Evolutionary conservation across 208 protist species (phyloP), one percentile per base, ranked within the genome.

Genomic region (Trypanosoma grayi): DNA sequence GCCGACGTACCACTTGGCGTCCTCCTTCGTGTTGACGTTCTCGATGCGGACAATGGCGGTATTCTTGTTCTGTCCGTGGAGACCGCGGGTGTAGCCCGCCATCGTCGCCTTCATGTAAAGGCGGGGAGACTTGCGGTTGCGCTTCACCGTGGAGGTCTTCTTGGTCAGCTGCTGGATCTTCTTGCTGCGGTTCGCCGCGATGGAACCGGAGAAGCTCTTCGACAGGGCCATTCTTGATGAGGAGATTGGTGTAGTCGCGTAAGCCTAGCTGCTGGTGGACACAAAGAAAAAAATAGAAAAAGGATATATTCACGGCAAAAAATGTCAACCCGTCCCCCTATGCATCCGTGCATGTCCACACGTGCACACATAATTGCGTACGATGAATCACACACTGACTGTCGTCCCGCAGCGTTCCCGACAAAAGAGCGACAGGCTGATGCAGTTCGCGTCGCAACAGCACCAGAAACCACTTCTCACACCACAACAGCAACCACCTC

Each of bases 1-100:
- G 64, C 98, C 98, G n/a, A 98, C 71, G 83, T 99, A 99, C 87
- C 95, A 99, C 36, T 75, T 55, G 60, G 98, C 86, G 41, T 98
- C 98, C 51, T 98, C 82, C 65, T 87, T 93, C 59, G 83, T 94
- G 73, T 97, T 92, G 41, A 98, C 96, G 74, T 98, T 98, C 79
- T 99, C 96, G 60, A 99, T 83, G 79, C 93, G 96, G 14, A 99
- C 53, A 37, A 99, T 76, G n/a, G 94, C 91, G 27, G 86, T 96
- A 79, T 98, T 66, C 77, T 94, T 86, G 68, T 95, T 87, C 90
- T 99, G 97, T 33, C 90, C 95, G 75, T 91, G 76, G 22, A 97
- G 84, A 27, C 85, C 85, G 50, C 93, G 84, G 33, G 85, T 89
- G 88, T 95, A 97, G 55, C 87, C 85, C 9, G 86, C 85, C 46